Conservation (phyloP, 176 grass and related monocot genomes). For the Zoysia pacifica region DNA sequence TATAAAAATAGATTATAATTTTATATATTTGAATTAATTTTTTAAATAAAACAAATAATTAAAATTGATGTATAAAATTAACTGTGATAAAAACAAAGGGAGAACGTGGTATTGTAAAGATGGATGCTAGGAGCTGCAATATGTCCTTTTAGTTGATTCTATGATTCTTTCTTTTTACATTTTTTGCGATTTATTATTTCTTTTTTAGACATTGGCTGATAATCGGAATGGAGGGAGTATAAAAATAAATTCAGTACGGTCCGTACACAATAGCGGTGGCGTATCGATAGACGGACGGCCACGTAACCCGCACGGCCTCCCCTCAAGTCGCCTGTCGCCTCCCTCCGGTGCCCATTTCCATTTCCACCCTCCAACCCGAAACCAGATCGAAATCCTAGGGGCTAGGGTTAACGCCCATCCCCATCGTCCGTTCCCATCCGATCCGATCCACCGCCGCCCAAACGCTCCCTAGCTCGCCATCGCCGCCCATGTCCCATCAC, state of each 20-base stretch:
- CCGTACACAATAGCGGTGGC: too few relatives aligned
- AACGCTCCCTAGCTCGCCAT: constrained; percentile 21
- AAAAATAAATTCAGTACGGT: too few relatives aligned
- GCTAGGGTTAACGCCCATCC: constrained; percentile 56
- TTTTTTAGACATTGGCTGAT: background rate
- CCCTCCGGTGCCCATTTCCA: background rate
- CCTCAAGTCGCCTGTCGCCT: background rate
- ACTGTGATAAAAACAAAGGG: too few relatives aligned
- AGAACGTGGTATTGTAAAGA: background rate
- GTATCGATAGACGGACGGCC: background rate
- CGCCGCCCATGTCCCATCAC: constrained; percentile 63
- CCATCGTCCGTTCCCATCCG: constrained; percentile 56
- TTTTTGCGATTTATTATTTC: too few relatives aligned
- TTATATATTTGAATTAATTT: too few relatives aligned
- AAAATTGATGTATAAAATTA: too few relatives aligned
- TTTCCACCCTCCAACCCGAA: constrained; percentile 53
- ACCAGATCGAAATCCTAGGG: constrained; percentile 82
- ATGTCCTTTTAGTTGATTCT: background rate
- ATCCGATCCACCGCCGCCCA: constrained; percentile 42
- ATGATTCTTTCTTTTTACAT: too few relatives aligned
- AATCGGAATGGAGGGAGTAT: background rate
- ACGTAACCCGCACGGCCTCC: background rate
- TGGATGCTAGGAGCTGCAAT: background rate
- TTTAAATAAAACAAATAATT: too few relatives aligned
- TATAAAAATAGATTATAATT: too few relatives aligned